phyloP scores from a whole-genome alignment of 2,329 filamentous ascomycete species.

The Fusarium aywerte region DNA sequence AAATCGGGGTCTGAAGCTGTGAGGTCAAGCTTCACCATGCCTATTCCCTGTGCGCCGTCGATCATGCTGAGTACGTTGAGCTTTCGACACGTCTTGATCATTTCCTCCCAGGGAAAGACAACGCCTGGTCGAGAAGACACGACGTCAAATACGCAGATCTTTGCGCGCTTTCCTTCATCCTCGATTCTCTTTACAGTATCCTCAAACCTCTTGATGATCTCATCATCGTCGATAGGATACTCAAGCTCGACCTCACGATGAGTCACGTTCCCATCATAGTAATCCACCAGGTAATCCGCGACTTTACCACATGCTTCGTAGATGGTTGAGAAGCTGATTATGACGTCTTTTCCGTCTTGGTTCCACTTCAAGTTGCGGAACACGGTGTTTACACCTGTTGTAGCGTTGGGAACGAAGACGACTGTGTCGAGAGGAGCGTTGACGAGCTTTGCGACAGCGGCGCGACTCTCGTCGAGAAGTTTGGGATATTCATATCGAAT shows the following conservation, averaged over 20 bases:
- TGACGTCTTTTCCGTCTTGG: slow-evolving; percentile 77
- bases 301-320: slow-evolving; percentile 83
- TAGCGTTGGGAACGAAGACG: slow-evolving; percentile 86
- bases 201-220: slow-evolving; percentile 71
- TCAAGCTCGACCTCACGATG: slow-evolving; percentile 67
- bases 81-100: slow-evolving; percentile 72
- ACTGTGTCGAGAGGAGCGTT: slow-evolving; percentile 72
- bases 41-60: slow-evolving; percentile 87
- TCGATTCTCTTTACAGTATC: slow-evolving; percentile 65
- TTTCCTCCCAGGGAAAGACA: slow-evolving; percentile 78
- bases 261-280: slow-evolving; percentile 58
- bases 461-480: slow-evolving; percentile 73
- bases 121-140: slow-evolving; percentile 83
- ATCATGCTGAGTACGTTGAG: slow-evolving; percentile 77
- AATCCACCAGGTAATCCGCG: slow-evolving; percentile 77
- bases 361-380: slow-evolving; percentile 79
- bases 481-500: slow-evolving; percentile 74
- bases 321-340: slow-evolving; percentile 81
- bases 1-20: slow-evolving; percentile 79
- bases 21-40: slow-evolving; percentile 80
- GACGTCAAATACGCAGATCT: slow-evolving; percentile 78
- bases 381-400: slow-evolving; percentile 79
- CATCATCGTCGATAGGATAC: slow-evolving; percentile 77
- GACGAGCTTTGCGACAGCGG: slow-evolving; percentile 74
- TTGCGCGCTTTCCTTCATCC: slow-evolving; percentile 68